Evolutionary conservation across 2,329 filamentous ascomycete genomes (phyloP), one percentile per base, ranked within the genome.

Genomic region (Lojkania enalia): DNA sequence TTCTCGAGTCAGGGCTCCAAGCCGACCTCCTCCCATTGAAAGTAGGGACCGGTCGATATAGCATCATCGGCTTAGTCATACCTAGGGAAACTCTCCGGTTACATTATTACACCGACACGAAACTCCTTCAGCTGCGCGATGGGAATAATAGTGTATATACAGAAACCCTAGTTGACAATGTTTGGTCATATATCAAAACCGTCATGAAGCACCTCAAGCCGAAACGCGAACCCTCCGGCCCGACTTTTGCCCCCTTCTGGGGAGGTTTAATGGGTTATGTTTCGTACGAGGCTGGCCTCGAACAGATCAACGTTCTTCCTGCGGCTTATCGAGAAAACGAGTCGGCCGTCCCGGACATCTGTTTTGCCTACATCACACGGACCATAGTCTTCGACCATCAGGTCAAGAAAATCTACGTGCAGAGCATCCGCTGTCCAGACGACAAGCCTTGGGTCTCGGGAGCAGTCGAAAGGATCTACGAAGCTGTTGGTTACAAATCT

Each of bases 211-310:
- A 55, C 5, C 64, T 70, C 4, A 64, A 57, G 41, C 68, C 67
- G 1, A 42, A 27, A 13, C 31, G 47, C 12, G 15, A 49, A 33
- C 66, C 66, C 27, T 49, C 46, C 1, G 62, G 52, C 12, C 39
- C 52, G 5, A 68, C 60, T 6, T 66, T 61, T 25, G 71, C 71
- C 0, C 80, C 87, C 0, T 96, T 95, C 63, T 83, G 88, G 69
- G 90, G 89, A 39, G 90, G 90, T 0, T 84, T 95, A 47, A 82
- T 95, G 71, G 90, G 90, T 0, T 95, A 86, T 59, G 79, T 90
- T 39, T 90, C 88, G 0, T 95, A 96, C 49, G 90, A 96, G 66
- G 82, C 90, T 63, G 88, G 89, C 0, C 73, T 95, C 1, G 74
- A 77, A 52, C 82, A 77, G 14, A 83, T 84, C 42, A 69, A 74